phyloP scores from a whole-genome alignment of 2,329 filamentous ascomycete species.

The Ophiostoma populinum region DNA sequence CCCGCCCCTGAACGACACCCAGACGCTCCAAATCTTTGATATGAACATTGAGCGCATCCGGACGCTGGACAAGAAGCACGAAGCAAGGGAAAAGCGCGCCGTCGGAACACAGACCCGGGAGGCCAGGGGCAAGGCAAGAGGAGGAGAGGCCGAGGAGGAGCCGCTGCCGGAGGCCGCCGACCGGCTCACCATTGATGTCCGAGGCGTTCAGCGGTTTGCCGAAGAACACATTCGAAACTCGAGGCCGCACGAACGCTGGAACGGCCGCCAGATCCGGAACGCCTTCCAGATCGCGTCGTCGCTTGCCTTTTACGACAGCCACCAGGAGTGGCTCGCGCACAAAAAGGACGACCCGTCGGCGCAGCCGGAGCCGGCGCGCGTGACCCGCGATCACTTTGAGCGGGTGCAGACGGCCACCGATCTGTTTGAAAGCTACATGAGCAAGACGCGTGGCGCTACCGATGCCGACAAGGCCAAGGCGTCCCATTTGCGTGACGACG shows the following conservation, averaged over 20 bases:
- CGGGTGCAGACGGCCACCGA: slow-evolving; percentile 2
- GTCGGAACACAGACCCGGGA: background rate
- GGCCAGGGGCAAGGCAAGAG: background rate
- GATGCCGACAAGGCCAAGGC: no score
- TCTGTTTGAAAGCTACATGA: slow-evolving; percentile 7
- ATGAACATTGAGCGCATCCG: slow-evolving; percentile 10
- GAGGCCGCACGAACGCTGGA: slow-evolving; percentile 8
- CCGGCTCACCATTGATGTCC: no score
- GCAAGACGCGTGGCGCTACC: slow-evolving; percentile 1
- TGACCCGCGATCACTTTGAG: slow-evolving; percentile 5
- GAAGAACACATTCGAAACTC: slow-evolving; percentile 2
- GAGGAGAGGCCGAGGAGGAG: background rate
- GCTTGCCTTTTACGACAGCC: slow-evolving; percentile 10
- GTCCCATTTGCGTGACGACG: no score
- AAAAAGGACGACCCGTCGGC: background rate
- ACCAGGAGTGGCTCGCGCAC: slow-evolving; percentile 4
- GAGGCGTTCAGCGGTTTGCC: slow-evolving; percentile 7
- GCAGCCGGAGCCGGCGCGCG: background rate
- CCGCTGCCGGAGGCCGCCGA: slow-evolving; percentile 3
- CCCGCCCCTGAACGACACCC: slow-evolving; percentile 8
- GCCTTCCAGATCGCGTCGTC: slow-evolving; percentile 16
- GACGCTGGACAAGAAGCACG: slow-evolving; percentile 7
- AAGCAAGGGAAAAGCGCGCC: background rate
- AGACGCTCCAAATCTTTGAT: slow-evolving; percentile 10
- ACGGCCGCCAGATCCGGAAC: slow-evolving; percentile 23